Evolutionary conservation across 768 basidiomycete species (phyloP).

Genomic region (Mycena olivaceomarginata): DNA sequence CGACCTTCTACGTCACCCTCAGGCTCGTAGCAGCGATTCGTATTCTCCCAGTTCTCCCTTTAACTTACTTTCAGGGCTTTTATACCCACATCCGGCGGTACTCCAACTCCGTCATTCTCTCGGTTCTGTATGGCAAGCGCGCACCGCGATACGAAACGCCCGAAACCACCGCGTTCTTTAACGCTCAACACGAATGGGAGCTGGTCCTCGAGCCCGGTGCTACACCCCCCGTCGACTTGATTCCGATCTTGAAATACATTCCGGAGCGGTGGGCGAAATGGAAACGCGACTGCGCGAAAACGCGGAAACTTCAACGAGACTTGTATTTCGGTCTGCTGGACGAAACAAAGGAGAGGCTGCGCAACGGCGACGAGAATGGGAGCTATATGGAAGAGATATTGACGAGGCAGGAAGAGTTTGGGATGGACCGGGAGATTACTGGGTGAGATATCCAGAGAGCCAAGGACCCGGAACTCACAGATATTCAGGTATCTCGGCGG

Average conservation of each 20-base stretch:
- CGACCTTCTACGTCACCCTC: slow-evolving; percentile 24
- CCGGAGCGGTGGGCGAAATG: slow-evolving; percentile 59
- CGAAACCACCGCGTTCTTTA: slow-evolving; percentile 51
- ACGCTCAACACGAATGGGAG: slow-evolving; percentile 51
- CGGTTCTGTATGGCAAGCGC: slow-evolving; percentile 55
- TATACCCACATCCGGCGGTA: slow-evolving; percentile 53
- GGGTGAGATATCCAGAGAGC: slow-evolving; percentile 11
- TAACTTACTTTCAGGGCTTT: slow-evolving; percentile 46
- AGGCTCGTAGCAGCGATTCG: slow-evolving; percentile 16
- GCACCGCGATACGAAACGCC: slow-evolving; percentile 51
- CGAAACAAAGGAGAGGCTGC: slow-evolving; percentile 50
- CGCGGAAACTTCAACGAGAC: slow-evolving; percentile 48
- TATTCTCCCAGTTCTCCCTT: background rate
- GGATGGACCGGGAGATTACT: slow-evolving; percentile 33
- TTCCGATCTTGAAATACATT: slow-evolving; percentile 57
- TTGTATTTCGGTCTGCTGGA: slow-evolving; percentile 54
- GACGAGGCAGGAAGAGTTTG: slow-evolving; percentile 25
- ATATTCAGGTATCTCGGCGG: slow-evolving; percentile 54
- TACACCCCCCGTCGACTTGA: slow-evolving; percentile 57
- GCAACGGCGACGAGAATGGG: slow-evolving; percentile 51
- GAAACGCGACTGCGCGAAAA: slow-evolving; percentile 51
- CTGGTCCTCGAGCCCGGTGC: slow-evolving; percentile 55
- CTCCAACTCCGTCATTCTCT: slow-evolving; percentile 54
- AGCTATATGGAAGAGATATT: slow-evolving; percentile 59
- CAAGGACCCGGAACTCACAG: background rate